Percentiles rank a stretch among this genome's conserved stretches.
These are phyloP conservation scores for Aquilaria sinensis DNA, from an alignment of 345 rosid species.

Conservation along the genomic window DNA sequence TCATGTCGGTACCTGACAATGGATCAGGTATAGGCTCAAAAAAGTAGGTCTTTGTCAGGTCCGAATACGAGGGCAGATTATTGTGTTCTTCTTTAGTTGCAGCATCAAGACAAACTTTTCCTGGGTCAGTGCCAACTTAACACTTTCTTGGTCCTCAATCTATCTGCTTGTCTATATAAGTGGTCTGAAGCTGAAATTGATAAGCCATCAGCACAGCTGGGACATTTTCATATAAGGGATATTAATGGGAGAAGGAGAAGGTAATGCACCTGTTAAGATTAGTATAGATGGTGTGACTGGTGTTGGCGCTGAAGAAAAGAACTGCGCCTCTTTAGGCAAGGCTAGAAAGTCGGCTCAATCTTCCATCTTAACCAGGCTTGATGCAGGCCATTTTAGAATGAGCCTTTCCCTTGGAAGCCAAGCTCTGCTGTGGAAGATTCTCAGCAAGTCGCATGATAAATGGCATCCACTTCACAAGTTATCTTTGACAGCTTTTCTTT, in stretches of 20 bases:
- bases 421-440: slow-evolving; percentile 41
- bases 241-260: slow-evolving; percentile 12
- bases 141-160: too few species aligned
- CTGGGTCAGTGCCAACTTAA: too few species aligned
- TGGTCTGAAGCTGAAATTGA: too few species aligned
- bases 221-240: background rate
- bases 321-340: background rate
- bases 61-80: too few species aligned
- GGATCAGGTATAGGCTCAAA: too few species aligned
- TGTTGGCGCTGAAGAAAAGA: background rate
- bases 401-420: slow-evolving; percentile 31
- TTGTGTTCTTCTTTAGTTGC: too few species aligned
- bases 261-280: slow-evolving; percentile 10
- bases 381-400: slow-evolving; percentile 43
- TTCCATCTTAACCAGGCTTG: slow-evolving; percentile 26
- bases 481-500: slow-evolving; percentile 16
- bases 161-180: too few species aligned
- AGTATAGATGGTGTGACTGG: slow-evolving; percentile 5
- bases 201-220: too few species aligned
- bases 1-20: too few species aligned
- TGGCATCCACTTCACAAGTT: slow-evolving; percentile 9
- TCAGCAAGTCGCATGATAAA: slow-evolving; percentile 11
- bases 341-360: slow-evolving; percentile 9
- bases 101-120: too few species aligned
- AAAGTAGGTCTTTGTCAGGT: too few species aligned